A percentile compares a stretch with the other conserved stretches of the same genome.
Conservation (phyloP, 2,329 filamentous ascomycete genomes). For the Geosmithia putterillii region DNA sequence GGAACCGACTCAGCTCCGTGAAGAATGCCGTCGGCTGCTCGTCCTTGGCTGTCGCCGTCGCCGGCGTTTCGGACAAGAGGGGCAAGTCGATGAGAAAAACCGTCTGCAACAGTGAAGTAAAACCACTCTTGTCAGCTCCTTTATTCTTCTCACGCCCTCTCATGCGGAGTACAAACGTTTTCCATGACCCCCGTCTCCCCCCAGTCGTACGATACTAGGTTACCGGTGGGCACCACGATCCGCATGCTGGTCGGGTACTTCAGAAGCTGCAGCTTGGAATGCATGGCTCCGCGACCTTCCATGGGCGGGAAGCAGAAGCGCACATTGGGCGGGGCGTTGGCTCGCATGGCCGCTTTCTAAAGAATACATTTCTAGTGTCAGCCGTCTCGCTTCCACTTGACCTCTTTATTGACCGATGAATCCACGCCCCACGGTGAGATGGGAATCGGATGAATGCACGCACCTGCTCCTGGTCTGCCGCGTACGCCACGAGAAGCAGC, state of each 20-base stretch:
- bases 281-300: conserved; percentile 67
- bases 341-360: conserved; percentile 29
- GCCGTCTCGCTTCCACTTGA: too few species aligned
- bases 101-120: conserved; percentile 30
- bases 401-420: neutral
- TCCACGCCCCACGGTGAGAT: neutral
- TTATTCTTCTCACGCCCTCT: neutral
- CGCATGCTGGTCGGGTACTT: conserved; percentile 63
- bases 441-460: conserved; percentile 6
- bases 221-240: conserved; percentile 77
- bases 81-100: conserved; percentile 92
- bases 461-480: conserved; percentile 39
- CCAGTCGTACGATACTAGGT: conserved; percentile 80
- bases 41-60: conserved; percentile 5
- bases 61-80: conserved; percentile 23
- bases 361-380: too few species aligned
- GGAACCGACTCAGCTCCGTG: conserved; percentile 58
- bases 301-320: conserved; percentile 75
- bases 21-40: conserved; percentile 41
- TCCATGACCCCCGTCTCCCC: conserved; percentile 76
- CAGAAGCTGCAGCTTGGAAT: conserved; percentile 88
- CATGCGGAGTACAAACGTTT: conserved; percentile 40
- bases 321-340: conserved; percentile 39
- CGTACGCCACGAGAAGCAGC: conserved; percentile 48
- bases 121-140: neutral